These are phyloP conservation scores for Amaranthus tricolor DNA, from an alignment of 179 eudicot species.

Conservation along the genomic window DNA sequence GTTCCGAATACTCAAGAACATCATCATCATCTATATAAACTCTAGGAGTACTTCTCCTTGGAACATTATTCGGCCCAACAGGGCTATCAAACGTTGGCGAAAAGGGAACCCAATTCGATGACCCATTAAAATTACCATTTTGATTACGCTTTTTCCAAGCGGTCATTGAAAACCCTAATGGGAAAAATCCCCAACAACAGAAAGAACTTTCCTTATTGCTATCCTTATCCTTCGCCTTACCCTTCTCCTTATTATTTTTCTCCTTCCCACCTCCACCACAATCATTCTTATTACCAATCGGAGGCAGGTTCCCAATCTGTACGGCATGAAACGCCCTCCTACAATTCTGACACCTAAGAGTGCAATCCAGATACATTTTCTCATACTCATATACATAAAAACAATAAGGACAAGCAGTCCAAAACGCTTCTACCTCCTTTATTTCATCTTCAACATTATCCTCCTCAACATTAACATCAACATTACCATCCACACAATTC, in stretches of 20 bases:
- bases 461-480: constrained; percentile 12
- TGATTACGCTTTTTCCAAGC: constrained; percentile 50
- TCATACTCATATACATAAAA: constrained; percentile 68
- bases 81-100: constrained; percentile 72
- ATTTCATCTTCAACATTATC: constrained; percentile 2
- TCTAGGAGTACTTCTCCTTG: constrained; percentile 31
- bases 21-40: constrained; percentile 55
- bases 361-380: constrained; percentile 51
- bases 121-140: constrained; percentile 28
- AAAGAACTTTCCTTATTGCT: constrained; percentile 45
- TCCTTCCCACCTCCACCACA: constrained; percentile 1
- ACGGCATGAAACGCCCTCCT: constrained; percentile 80
- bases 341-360: constrained; percentile 80
- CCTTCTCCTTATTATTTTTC: neutral
- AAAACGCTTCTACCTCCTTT: constrained; percentile 40
- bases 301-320: constrained; percentile 55
- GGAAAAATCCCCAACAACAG: constrained; percentile 85
- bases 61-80: constrained; percentile 27
- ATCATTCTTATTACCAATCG: constrained; percentile 15
- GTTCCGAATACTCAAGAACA: constrained; percentile 37
- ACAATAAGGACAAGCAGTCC: constrained; percentile 97
- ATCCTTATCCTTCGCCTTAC: constrained; percentile 6
- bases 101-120: constrained; percentile 72
- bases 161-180: constrained; percentile 65
- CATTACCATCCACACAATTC: constrained; percentile 15